These are phyloP conservation scores for Tulasnella sp. DNA, from an alignment of 768 basidiomycete genomes.

Conservation along the genomic window DNA sequence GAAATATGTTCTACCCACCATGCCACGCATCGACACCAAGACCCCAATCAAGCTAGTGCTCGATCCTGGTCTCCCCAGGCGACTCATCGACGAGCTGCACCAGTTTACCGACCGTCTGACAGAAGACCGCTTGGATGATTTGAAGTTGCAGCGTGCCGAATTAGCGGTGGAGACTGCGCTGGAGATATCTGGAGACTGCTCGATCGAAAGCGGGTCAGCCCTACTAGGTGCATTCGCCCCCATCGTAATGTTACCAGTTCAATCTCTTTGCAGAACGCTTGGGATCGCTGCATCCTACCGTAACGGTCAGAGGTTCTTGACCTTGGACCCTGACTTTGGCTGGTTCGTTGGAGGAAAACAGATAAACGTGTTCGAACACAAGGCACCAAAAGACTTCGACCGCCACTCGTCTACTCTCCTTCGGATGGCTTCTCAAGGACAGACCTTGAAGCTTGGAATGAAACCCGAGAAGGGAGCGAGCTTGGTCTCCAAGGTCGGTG, in stretches of 20 bases:
- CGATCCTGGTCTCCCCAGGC: neutral
- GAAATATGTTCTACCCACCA: neutral
- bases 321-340: neutral
- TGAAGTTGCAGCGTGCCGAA: neutral
- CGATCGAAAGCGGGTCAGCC: neutral
- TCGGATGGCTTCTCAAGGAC: neutral
- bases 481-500: neutral
- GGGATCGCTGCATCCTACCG: neutral
- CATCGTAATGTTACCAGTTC: neutral
- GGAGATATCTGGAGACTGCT: too few relatives aligned
- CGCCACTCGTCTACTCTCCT: neutral
- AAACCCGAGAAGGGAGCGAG: neutral
- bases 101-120: neutral
- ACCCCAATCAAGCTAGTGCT: neutral
- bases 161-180: neutral
- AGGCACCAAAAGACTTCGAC: neutral
- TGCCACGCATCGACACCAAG: neutral
- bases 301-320: neutral
- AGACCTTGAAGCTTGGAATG: neutral
- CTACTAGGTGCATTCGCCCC: neutral
- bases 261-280: neutral
- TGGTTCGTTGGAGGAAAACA: neutral
- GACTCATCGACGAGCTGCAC: neutral
- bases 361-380: neutral
- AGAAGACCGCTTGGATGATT: neutral